Conservation (phyloP, 2,329 filamentous ascomycete species). For the Nakataea oryzae region DNA sequence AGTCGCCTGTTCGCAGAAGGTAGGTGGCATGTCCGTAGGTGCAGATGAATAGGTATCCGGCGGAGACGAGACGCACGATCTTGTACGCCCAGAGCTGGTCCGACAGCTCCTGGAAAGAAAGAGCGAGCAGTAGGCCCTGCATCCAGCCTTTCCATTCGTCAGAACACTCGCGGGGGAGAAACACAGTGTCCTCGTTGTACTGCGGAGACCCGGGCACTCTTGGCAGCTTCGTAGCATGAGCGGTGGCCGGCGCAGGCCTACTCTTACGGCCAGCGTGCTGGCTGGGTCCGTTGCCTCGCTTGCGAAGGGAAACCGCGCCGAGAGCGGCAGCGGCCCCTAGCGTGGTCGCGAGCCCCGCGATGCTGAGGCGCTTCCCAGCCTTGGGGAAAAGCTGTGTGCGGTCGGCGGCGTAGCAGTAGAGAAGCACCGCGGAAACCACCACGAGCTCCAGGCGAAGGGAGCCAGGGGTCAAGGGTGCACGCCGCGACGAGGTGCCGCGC, state of each 20-base stretch:
- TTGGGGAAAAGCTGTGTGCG: conserved; percentile 43
- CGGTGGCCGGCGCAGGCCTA: not conserved
- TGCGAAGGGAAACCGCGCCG: not conserved
- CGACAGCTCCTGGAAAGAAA: conserved; percentile 44
- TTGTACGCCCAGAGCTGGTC: conserved; percentile 40
- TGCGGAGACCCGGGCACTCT: too few relatives aligned
- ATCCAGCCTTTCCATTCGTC: conserved; percentile 60
- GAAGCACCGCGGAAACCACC: not conserved
- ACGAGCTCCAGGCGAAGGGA: not conserved
- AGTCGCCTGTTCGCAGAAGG: conserved; percentile 45
- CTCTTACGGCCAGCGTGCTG: not conserved
- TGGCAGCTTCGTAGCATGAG: not conserved
- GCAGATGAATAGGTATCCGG: conserved; percentile 52
- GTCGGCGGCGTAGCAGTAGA: conserved; percentile 42
- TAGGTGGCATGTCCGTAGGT: conserved; percentile 51
- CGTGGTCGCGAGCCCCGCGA: conserved; percentile 11
- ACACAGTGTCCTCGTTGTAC: conserved; percentile 18
- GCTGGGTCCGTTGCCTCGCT: not conserved
- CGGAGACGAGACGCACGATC: conserved; percentile 40
- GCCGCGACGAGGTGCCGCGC: not conserved
- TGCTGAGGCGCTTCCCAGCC: conserved; percentile 28
- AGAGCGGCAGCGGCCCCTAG: not conserved
- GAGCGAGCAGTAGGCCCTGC: conserved; percentile 40
- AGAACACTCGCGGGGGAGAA: conserved; percentile 44
- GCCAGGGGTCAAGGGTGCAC: not conserved